These are phyloP conservation scores for Suillus plorans DNA, from an alignment of 768 basidiomycete genomes.

Conservation along the genomic window DNA sequence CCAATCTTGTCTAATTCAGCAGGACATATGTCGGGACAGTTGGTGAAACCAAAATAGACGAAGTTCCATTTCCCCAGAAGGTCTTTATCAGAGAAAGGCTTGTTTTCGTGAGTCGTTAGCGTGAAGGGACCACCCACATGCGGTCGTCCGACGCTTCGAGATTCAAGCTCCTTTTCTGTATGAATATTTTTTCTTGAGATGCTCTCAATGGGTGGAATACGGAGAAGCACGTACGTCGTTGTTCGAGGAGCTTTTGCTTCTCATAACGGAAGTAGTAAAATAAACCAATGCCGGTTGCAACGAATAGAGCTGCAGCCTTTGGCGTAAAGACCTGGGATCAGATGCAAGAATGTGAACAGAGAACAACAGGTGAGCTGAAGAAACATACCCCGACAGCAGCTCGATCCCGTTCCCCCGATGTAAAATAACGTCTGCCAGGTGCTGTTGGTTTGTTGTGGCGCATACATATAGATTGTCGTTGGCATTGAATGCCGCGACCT, in stretches of 20 bases:
- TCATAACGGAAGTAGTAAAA: constrained; percentile 88
- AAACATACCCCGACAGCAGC: constrained; percentile 34
- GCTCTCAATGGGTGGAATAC: not conserved
- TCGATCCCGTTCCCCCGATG: constrained; percentile 31
- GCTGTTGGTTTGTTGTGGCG: not conserved
- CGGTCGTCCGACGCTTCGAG: constrained; percentile 78
- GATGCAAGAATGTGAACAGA: not conserved
- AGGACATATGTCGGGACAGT: constrained; percentile 99
- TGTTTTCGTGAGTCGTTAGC: constrained; percentile 63
- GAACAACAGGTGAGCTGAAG: not conserved
- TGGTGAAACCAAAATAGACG: constrained; percentile 98
- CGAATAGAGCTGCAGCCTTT: constrained; percentile 76
- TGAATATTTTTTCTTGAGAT: not conserved
- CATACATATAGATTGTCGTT: not conserved
- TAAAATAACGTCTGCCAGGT: not conserved
- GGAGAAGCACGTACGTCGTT: constrained; percentile 55
- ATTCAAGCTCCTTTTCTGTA: constrained; percentile 72
- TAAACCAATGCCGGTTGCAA: constrained; percentile 79
- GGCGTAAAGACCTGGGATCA: constrained; percentile 84
- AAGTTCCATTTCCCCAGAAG: constrained; percentile 89
- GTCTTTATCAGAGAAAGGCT: constrained; percentile 78
- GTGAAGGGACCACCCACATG: constrained; percentile 90
- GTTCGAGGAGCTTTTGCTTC: constrained; percentile 74
- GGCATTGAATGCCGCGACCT: not conserved
- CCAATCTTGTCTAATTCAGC: constrained; percentile 97